Evolutionary conservation across 1,284 basidiomycete genomes (phyloP).

Genomic region (Ustilago lituana): DNA sequence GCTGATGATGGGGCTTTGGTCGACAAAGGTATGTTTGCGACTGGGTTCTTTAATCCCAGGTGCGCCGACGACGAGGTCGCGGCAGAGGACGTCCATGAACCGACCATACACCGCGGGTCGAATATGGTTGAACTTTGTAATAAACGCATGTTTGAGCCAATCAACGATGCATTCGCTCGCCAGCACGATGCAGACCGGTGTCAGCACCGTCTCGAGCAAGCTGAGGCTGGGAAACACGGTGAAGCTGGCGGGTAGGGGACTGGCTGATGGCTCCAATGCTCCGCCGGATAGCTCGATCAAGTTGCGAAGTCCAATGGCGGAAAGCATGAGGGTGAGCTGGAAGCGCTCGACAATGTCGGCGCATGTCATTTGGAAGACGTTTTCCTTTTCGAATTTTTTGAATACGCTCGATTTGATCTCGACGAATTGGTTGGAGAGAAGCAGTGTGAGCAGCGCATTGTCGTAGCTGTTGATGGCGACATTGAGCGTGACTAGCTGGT

Average conservation of each 20-base stretch:
- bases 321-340: slow-evolving; percentile 88
- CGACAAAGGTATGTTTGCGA: slow-evolving; percentile 82
- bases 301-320: slow-evolving; percentile 90
- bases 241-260: slow-evolving; percentile 72
- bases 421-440: slow-evolving; percentile 98
- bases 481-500: slow-evolving; percentile 93
- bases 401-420: slow-evolving; percentile 99
- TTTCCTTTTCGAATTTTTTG: slow-evolving; percentile 99
- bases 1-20: slow-evolving; percentile 93
- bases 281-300: slow-evolving; percentile 88
- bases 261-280: slow-evolving; percentile 67
- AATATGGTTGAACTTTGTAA: slow-evolving; percentile 91
- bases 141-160: slow-evolving; percentile 99
- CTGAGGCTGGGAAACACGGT: slow-evolving; percentile 68
- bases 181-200: slow-evolving; percentile 90
- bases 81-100: slow-evolving; percentile 94
- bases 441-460: slow-evolving; percentile 89
- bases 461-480: slow-evolving; percentile 99
- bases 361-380: slow-evolving; percentile 93
- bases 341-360: slow-evolving; percentile 96
- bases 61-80: slow-evolving; percentile 86
- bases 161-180: slow-evolving; percentile 93
- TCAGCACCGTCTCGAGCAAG: slow-evolving; percentile 85
- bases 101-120: slow-evolving; percentile 93
- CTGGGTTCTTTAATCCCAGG: slow-evolving; percentile 64